A percentile compares a stretch with the other conserved stretches of the same genome.
phyloP scores from a whole-genome alignment of 129 eudicot species.

The Daucus carota region DNA sequence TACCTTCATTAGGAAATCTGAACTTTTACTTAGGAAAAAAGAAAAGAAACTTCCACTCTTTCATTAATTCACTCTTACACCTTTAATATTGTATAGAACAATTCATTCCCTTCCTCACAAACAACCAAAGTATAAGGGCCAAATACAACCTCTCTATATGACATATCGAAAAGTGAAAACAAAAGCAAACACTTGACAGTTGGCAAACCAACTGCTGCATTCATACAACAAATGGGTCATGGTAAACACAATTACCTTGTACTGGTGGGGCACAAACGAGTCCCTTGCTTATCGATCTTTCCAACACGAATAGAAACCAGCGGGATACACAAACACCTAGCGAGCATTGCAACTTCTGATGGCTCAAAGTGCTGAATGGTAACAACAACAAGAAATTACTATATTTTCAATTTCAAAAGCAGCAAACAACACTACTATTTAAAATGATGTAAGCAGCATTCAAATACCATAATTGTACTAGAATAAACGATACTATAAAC shows the following conservation, averaged over 20 bases:
- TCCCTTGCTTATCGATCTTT: conserved; percentile 73
- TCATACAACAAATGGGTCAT: neutral
- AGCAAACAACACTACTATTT: neutral
- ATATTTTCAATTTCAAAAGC: neutral
- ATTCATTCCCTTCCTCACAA: neutral
- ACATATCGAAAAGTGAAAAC: neutral
- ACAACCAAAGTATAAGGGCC: neutral
- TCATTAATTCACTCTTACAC: neutral
- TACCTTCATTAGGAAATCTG: neutral
- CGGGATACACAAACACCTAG: conserved; percentile 85
- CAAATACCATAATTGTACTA: neutral
- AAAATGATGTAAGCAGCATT: neutral
- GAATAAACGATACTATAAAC: neutral
- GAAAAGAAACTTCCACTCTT: neutral
- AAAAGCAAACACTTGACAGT: neutral
- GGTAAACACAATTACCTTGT: conserved; percentile 47
- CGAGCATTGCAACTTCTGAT: conserved; percentile 77
- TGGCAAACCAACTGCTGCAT: neutral
- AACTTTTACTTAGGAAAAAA: neutral
- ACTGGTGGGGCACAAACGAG: conserved; percentile 52
- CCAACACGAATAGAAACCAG: conserved; percentile 89
- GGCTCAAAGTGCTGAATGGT: conserved; percentile 77
- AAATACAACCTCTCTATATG: neutral
- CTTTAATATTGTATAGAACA: neutral
- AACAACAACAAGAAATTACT: neutral